These are phyloP conservation scores for Staphylotrichum longicolle DNA, from an alignment of 495 filamentous ascomycete genomes.

Conservation along the genomic window DNA sequence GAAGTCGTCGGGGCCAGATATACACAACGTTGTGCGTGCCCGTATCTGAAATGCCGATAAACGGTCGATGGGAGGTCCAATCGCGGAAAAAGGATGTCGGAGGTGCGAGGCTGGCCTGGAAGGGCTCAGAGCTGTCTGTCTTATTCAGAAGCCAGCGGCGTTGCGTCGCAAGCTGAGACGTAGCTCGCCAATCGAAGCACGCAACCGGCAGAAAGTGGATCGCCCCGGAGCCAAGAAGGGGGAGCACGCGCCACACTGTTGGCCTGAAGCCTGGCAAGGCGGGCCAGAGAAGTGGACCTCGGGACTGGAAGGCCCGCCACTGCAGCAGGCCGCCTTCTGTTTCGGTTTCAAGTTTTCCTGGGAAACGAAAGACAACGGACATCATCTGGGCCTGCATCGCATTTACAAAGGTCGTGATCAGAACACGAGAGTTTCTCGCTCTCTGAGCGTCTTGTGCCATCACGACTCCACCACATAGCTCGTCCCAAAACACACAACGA, in stretches of 20 bases:
- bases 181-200: conserved; percentile 21
- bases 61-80: not conserved
- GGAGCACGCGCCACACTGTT: conserved; percentile 7
- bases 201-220: conserved; percentile 6
- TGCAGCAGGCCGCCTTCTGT: too few relatives aligned
- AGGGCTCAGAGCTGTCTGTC: conserved; percentile 17
- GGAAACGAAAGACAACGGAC: too few relatives aligned
- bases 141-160: not conserved
- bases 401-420: too few relatives aligned
- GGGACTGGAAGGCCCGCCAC: too few relatives aligned
- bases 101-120: conserved; percentile 7
- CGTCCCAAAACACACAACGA: not conserved
- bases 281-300: not conserved
- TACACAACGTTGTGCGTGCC: not conserved
- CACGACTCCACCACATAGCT: too few relatives aligned
- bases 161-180: conserved; percentile 31
- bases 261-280: not conserved
- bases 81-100: not conserved
- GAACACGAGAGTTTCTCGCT: too few relatives aligned
- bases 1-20: not conserved
- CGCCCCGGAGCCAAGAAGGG: not conserved
- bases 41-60: not conserved
- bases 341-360: too few relatives aligned
- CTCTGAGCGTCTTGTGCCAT: too few relatives aligned
- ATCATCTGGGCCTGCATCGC: too few relatives aligned